phyloP scores from a whole-genome alignment of 306 rosid genomes.

The Argentina anserina region DNA sequence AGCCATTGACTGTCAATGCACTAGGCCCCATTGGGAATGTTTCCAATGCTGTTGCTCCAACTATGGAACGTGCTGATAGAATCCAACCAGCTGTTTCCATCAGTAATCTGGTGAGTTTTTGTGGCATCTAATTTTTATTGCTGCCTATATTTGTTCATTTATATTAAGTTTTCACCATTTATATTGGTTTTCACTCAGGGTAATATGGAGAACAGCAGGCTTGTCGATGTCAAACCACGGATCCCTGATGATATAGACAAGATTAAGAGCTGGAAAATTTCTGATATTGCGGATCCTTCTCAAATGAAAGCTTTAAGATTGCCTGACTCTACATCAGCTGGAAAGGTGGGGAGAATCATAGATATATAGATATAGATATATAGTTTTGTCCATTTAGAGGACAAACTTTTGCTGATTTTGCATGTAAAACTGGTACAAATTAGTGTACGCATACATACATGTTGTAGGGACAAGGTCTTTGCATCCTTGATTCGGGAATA shows the following conservation, averaged over 20 bases:
- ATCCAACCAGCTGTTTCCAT: conserved; percentile 38
- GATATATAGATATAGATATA: neutral
- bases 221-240: conserved; percentile 44
- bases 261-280: conserved; percentile 36
- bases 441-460: neutral
- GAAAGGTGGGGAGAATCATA: conserved; percentile 21
- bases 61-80: conserved; percentile 34
- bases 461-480: neutral
- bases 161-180: no score
- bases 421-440: neutral
- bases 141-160: neutral
- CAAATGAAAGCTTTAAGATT: conserved; percentile 35
- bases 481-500: neutral
- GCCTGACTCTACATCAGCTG: conserved; percentile 35
- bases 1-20: conserved; percentile 42
- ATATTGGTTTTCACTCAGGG: conserved; percentile 24
- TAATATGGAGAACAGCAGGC: conserved; percentile 37
- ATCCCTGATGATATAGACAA: conserved; percentile 35
- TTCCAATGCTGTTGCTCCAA: conserved; percentile 24
- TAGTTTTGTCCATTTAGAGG: neutral
- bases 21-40: conserved; percentile 36
- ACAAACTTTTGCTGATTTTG: neutral
- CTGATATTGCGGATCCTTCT: conserved; percentile 37
- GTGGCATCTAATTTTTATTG: neutral
- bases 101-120: conserved; percentile 33